Evolutionary conservation across 768 basidiomycete species (phyloP).

Genomic region (Pisolithus sp.): DNA sequence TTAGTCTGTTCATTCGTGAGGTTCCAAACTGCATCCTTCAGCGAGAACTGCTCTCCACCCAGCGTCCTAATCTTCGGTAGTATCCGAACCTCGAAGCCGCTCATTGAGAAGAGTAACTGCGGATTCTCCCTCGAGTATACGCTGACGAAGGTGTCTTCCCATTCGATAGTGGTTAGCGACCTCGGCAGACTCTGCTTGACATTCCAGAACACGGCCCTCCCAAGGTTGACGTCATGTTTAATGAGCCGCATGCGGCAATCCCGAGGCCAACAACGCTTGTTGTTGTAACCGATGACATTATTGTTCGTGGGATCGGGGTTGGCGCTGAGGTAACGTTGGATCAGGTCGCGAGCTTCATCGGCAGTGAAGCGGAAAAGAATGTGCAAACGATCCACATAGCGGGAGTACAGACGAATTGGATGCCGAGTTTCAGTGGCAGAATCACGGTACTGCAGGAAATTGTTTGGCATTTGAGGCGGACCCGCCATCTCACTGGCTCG

Average conservation of each 20-base stretch:
- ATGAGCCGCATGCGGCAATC: slow-evolving; percentile 99
- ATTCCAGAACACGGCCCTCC: slow-evolving; percentile 98
- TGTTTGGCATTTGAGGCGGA: slow-evolving; percentile 95
- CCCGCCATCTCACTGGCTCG: slow-evolving; percentile 99
- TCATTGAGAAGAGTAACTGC: slow-evolving; percentile 96
- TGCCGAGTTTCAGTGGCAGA: slow-evolving; percentile 92
- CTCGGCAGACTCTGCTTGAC: slow-evolving; percentile 95
- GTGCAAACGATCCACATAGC: slow-evolving; percentile 92
- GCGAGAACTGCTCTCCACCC: slow-evolving; percentile 93
- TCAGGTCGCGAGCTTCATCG: slow-evolving; percentile 94
- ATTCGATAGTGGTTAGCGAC: slow-evolving; percentile 96
- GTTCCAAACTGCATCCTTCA: slow-evolving; percentile 96
- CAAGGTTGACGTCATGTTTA: slow-evolving; percentile 99
- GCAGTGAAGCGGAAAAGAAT: slow-evolving; percentile 97
- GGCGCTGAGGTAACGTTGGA: slow-evolving; percentile 94
- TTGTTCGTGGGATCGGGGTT: slow-evolving; percentile 99
- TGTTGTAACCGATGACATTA: slow-evolving; percentile 98
- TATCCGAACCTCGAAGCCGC: slow-evolving; percentile 97
- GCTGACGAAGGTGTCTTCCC: slow-evolving; percentile 97
- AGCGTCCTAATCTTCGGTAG: slow-evolving; percentile 93
- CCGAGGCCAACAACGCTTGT: slow-evolving; percentile 98
- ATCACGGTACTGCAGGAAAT: slow-evolving; percentile 96
- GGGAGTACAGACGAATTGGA: slow-evolving; percentile 96
- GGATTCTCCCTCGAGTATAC: slow-evolving; percentile 98
- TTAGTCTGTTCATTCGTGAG: slow-evolving; percentile 95